Evolutionary conservation across 306 rosid species (phyloP), one percentile per base, ranked within the genome.

Genomic region (Vigna hirtella): DNA sequence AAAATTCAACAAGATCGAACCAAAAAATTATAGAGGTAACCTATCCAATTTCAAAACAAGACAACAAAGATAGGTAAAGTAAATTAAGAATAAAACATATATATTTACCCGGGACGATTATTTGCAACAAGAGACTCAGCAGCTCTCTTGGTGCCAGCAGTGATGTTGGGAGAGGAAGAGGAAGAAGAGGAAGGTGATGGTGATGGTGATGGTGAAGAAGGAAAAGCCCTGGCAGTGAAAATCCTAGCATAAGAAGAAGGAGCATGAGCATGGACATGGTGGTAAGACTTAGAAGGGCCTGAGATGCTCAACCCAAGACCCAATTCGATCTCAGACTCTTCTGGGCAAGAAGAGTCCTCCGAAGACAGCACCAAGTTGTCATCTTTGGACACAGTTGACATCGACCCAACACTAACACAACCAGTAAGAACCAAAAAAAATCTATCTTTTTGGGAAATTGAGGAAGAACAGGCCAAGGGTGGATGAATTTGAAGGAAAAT

Each of bases 291-390:
- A 3, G 49, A 50, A 57, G 86, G 55, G 74, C 81, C 79, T 70
- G 93, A 85, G 22, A 89, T 90, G 77, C 93, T 81, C 18, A 95
- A 79, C 32, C 97, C 93, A 70, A 95, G 93, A 22, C 90, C 92
- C 77, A 95, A 83, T 74, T 95, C 98, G 79, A 95, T 91, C 58
- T 89, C 93, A 66, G 91, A 87, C 36, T 95, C 98, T 53, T 89
- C 96, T 3, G 91, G 96, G 85, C 78, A 81, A 0, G 94, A 92
- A 50, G 98, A 93, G 45, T 88, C 99, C 88, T 93, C 98, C 0
- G 97, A 92, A 18, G 98, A 95, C 47, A 92, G 82, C 12, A 83
- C 87, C 83, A 95, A 64, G 83, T 89, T 90, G 36, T 92, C 95
- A 22, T 92, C 96, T 64, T 61, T 92, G 7, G 96, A 94, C 49